A percentile compares a stretch with the other conserved stretches of the same genome.
phyloP scores from a whole-genome alignment of 148 eudicot species.

The Pharnaceum exiguum region DNA sequence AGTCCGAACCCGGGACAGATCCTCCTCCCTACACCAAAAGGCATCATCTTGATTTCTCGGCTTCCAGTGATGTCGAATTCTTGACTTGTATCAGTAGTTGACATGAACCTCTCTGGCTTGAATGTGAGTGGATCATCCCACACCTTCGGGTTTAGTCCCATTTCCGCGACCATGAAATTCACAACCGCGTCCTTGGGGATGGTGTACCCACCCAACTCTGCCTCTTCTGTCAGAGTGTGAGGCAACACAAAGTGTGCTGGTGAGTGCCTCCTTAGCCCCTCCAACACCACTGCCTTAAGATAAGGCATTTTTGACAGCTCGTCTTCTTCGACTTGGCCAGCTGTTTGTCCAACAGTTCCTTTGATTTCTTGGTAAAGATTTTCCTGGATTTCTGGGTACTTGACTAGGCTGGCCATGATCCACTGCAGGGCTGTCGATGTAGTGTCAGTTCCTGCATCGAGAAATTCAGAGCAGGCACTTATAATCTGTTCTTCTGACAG shows the following conservation, averaged over 20 bases:
- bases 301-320: constrained; percentile 42
- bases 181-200: constrained; percentile 36
- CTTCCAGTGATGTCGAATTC: constrained; percentile 37
- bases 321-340: constrained; percentile 30
- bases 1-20: constrained; percentile 37
- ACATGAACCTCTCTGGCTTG: not conserved
- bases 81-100: constrained; percentile 7
- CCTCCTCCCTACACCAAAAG: constrained; percentile 56
- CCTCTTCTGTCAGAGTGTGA: constrained; percentile 43
- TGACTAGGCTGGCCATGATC: constrained; percentile 72
- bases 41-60: constrained; percentile 70
- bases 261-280: constrained; percentile 63
- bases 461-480: constrained; percentile 41
- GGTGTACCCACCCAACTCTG: constrained; percentile 44
- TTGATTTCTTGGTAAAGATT: constrained; percentile 49
- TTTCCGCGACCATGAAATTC: constrained; percentile 64
- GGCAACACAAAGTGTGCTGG: constrained; percentile 61
- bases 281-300: constrained; percentile 64
- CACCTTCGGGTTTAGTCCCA: constrained; percentile 26
- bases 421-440: constrained; percentile 62
- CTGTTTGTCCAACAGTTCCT: constrained; percentile 20
- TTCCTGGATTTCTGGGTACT: constrained; percentile 34
- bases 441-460: constrained; percentile 63
- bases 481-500: constrained; percentile 33
- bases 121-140: not conserved